Evolutionary conservation across 129 eudicot species (phyloP).

Genomic region (Escallonia herrerae): DNA sequence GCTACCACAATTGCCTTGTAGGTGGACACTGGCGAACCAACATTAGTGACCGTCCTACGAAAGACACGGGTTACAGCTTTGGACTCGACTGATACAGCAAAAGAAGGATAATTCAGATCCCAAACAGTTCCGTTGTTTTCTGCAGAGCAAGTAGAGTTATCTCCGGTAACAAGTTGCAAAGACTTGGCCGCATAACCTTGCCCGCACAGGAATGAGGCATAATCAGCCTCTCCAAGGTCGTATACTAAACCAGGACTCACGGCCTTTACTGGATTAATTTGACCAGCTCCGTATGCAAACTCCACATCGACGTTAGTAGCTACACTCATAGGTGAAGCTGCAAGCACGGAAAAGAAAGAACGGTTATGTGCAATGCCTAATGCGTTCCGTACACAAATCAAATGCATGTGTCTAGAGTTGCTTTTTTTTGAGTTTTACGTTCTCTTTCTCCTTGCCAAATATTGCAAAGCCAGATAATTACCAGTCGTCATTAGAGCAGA

Average conservation of each 20-base stretch:
- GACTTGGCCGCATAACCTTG: conserved; percentile 21
- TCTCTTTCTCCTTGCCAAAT: no score
- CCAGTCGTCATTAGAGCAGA: conserved; percentile 31
- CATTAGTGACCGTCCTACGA: conserved; percentile 34
- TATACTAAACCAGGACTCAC: conserved; percentile 26
- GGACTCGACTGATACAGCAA: conserved; percentile 5
- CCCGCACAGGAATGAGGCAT: conserved; percentile 18
- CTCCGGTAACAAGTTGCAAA: conserved; percentile 27
- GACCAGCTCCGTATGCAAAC: conserved; percentile 33
- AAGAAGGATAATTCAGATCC: conserved; percentile 32
- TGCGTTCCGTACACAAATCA: no score
- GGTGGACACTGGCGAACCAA: conserved; percentile 30
- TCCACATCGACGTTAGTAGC: conserved; percentile 18
- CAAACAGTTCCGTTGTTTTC: conserved; percentile 15
- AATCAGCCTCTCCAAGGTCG: conserved; percentile 23
- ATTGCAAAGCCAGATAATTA: neutral
- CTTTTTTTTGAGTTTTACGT: no score
- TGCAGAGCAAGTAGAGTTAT: conserved; percentile 19
- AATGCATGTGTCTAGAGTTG: no score
- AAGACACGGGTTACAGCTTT: conserved; percentile 4
- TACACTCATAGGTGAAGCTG: conserved; percentile 15
- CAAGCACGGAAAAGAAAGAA: neutral
- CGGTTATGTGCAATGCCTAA: no score
- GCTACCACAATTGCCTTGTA: conserved; percentile 14
- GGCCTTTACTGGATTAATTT: conserved; percentile 21